Base-by-base conservation (phyloP, 78 protist genomes). In the Dictyostelium brefeldianum region DNA sequence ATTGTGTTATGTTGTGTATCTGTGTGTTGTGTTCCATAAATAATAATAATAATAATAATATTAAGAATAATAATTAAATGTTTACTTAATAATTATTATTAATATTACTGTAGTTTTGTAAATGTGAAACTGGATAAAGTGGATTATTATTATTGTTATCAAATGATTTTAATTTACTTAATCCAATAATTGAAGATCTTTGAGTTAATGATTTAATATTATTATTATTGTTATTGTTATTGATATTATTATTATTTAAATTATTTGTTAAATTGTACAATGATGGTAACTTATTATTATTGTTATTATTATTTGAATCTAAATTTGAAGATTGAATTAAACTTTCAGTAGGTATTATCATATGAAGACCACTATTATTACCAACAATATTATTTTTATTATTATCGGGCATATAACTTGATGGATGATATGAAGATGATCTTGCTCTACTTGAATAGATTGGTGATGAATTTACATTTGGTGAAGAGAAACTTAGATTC, bases 401-500 rank as follows among this genome's bases (percentile, higher is more conserved):
- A 4, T 11, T 1, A 75, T 0, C 8, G 5, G 10, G 47, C 25
- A n/a, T 22, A 62, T 46, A 43, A 54, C 56, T 47, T 43, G 71
- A 43, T 77, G 93, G 84, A 77, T 87, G 93, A 64, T 87, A 87
- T 1, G 93, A 77, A 11, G 85, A 59, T 70, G 93, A 74, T 65
- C 93, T 87, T 29, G 83, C 93, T 56, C 93, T 64, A 9, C 84
- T 77, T n/a, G 78, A 62, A 77, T 87, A 87, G 0, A 27, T 18
- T 12, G 93, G 93, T 51, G 41, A 27, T 46, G 93, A 87, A 78
- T 87, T 87, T 74, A 87, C 93, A 87, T 87, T 87, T 29, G 93
- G 93, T 27, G 62, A 75, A 51, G 93, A 87, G 50, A 77, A 47
- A 87, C 84, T 87, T 10, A 87, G 31, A 31, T 36, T 56, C 5